These are phyloP conservation scores for Plasmodium billcollinsi DNA, from an alignment of 169 alveolate species.

Conservation along the genomic window DNA sequence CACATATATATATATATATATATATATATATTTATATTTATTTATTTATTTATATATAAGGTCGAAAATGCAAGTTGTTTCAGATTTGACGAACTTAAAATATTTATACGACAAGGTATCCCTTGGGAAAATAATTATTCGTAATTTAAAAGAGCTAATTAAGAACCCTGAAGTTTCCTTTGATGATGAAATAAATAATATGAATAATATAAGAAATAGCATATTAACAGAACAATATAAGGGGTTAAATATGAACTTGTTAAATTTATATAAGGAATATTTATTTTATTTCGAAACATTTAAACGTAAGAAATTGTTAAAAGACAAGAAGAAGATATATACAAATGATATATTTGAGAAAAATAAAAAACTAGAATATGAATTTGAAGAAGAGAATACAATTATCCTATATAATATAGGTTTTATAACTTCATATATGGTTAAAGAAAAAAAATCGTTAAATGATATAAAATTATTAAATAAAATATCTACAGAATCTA, in stretches of 20 bases:
- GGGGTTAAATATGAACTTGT: slow-evolving; percentile 10
- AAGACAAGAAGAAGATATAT: slow-evolving; percentile 17
- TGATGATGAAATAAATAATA: slow-evolving; percentile 38
- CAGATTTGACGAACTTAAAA: slow-evolving; percentile 48
- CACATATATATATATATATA: neutral
- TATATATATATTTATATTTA: slow-evolving; percentile 1
- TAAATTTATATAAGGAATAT: slow-evolving; percentile 72
- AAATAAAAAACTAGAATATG: slow-evolving; percentile 54
- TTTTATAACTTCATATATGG: slow-evolving; percentile 15
- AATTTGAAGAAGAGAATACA: slow-evolving; percentile 42
- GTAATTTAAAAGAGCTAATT: slow-evolving; percentile 24
- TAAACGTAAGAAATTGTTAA: slow-evolving; percentile 38
- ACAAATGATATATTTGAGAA: slow-evolving; percentile 55
- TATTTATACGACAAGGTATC: slow-evolving; percentile 43
- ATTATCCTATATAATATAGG: slow-evolving; percentile 50
- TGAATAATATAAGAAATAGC: slow-evolving; percentile 18
- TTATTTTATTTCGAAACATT: slow-evolving; percentile 74
- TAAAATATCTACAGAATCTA: slow-evolving; percentile 45
- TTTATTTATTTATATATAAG: neutral
- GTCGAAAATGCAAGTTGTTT: slow-evolving; percentile 49
- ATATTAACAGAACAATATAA: slow-evolving; percentile 33
- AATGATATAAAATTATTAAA: slow-evolving; percentile 57
- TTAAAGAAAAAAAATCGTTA: slow-evolving; percentile 36
- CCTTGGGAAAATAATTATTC: slow-evolving; percentile 27
- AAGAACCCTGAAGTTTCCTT: neutral